phyloP scores from a whole-genome alignment of 2,329 filamentous ascomycete species.

The Penicillium paneum region DNA sequence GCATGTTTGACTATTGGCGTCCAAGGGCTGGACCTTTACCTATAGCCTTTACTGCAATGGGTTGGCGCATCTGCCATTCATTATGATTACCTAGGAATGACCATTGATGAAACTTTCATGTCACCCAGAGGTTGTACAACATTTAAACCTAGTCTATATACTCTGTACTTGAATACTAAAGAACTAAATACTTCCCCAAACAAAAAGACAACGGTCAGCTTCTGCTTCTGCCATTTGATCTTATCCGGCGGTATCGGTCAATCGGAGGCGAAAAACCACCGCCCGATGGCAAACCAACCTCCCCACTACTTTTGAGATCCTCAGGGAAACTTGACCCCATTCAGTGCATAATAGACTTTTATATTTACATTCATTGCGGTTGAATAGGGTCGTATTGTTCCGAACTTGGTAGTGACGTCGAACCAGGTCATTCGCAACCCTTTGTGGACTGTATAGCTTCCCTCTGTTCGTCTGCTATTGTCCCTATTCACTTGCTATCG shows the following conservation, averaged over 20 bases:
- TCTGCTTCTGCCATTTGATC: constrained; percentile 1
- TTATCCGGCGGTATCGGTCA: constrained; percentile 25
- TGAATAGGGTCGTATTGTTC: not conserved
- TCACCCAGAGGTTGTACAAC: not conserved
- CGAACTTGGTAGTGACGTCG: not conserved
- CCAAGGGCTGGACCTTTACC: not conserved
- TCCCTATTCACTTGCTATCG: constrained; percentile 1
- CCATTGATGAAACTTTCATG: not conserved
- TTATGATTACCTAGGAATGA: constrained; percentile 3
- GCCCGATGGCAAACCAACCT: constrained; percentile 16
- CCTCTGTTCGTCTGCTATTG: not conserved
- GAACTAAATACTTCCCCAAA: not conserved
- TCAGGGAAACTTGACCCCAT: not conserved
- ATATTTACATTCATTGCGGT: constrained; percentile 1
- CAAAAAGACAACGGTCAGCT: not conserved
- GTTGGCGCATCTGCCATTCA: not conserved
- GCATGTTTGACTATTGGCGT: not conserved
- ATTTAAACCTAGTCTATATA: not conserved
- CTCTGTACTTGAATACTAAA: not conserved
- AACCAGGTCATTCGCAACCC: not conserved
- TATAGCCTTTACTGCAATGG: not conserved
- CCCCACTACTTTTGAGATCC: not conserved
- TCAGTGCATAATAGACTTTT: not conserved
- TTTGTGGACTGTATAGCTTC: constrained; percentile 1
- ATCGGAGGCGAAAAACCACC: constrained; percentile 22